phyloP scores from a whole-genome alignment of 257 asterid species.

The Osmanthus fragrans region DNA sequence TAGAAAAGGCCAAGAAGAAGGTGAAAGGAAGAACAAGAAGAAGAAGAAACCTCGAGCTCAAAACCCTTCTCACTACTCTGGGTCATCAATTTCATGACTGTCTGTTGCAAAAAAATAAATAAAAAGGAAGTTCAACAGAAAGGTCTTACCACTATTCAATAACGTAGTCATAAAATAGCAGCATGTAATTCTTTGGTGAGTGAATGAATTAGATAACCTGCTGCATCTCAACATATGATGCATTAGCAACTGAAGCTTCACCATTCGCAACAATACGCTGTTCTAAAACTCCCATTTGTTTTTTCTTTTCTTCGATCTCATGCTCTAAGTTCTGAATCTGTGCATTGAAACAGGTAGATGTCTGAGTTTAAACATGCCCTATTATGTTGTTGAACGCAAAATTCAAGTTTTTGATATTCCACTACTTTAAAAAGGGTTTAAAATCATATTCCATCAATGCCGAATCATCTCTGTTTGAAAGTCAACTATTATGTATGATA shows the following conservation, averaged over 20 bases:
- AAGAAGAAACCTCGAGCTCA: constrained; percentile 82
- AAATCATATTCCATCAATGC: neutral
- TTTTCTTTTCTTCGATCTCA: constrained; percentile 82
- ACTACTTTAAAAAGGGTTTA: neutral
- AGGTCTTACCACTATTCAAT: neutral
- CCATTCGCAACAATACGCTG: constrained; percentile 82
- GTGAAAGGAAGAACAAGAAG: constrained; percentile 14
- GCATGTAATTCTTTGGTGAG: neutral
- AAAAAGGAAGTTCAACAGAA: neutral
- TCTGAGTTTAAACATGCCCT: constrained; percentile 9
- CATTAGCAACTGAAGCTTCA: constrained; percentile 76
- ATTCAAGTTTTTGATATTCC: constrained; percentile 7
- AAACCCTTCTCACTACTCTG: constrained; percentile 84
- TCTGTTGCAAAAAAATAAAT: constrained; percentile 45
- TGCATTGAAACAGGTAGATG: constrained; percentile 6
- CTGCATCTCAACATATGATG: constrained; percentile 89
- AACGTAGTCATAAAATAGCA: neutral
- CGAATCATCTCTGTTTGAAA: neutral
- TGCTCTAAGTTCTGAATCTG: constrained; percentile 85
- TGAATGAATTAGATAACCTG: constrained; percentile 55
- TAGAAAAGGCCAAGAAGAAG: neutral
- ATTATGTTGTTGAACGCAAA: neutral
- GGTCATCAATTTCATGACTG: constrained; percentile 69
- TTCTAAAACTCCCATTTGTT: constrained; percentile 79
- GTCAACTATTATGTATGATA: neutral